Evolutionary conservation across 2,329 filamentous ascomycete species (phyloP).

Genomic region (Aspergillus sergii): DNA sequence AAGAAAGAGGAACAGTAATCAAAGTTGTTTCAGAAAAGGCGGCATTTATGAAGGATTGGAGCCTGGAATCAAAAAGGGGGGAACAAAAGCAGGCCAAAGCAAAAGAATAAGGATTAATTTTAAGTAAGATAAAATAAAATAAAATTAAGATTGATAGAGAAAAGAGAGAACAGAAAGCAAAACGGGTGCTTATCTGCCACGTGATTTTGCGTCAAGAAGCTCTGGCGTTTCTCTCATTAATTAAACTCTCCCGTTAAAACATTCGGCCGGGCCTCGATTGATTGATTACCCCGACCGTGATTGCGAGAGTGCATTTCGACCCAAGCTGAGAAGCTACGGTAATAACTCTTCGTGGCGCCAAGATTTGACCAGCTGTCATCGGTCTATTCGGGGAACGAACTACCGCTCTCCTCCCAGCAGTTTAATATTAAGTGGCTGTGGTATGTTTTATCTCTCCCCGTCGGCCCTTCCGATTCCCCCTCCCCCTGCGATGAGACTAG

Average conservation of each 20-base stretch:
- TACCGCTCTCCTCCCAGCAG: background rate
- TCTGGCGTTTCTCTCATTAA: slow-evolving; percentile 13
- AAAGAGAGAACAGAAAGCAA: background rate
- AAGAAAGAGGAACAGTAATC: background rate
- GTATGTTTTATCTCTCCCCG: slow-evolving; percentile 16
- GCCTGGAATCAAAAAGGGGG: background rate
- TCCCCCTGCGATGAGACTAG: slow-evolving; percentile 2
- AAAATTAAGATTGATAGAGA: too few species aligned
- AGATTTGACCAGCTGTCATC: slow-evolving; percentile 10
- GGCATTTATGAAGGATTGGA: background rate
- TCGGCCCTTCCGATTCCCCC: slow-evolving; percentile 16
- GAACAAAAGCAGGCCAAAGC: background rate
- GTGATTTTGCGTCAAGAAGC: slow-evolving; percentile 20
- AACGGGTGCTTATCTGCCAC: slow-evolving; percentile 22
- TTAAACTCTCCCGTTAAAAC: slow-evolving; percentile 20
- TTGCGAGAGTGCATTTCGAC: background rate
- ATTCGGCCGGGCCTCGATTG: slow-evolving; percentile 17
- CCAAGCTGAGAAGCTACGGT: slow-evolving; percentile 7
- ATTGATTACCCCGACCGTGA: slow-evolving; percentile 9
- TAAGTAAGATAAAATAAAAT: too few species aligned
- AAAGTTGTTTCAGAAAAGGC: background rate
- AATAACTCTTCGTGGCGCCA: slow-evolving; percentile 7
- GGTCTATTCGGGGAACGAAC: background rate
- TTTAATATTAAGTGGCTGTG: slow-evolving; percentile 1
- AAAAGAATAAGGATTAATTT: background rate